Evolutionary conservation across 306 rosid genomes (phyloP).

Genomic region (Lablab purpureus): DNA sequence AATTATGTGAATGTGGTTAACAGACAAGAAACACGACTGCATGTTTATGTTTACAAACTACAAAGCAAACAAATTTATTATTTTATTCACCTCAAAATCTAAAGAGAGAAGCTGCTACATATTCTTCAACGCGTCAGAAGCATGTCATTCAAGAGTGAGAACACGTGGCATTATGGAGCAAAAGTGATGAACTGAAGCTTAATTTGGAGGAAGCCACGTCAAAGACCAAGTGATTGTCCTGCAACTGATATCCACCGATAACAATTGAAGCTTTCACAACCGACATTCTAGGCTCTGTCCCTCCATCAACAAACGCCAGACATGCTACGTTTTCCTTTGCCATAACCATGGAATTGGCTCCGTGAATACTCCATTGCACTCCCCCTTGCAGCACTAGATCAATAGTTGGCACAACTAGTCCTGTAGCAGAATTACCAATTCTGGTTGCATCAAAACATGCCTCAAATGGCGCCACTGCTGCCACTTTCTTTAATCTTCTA

Average conservation of each 20-base stretch:
- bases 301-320: conserved; percentile 47
- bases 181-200: conserved; percentile 36
- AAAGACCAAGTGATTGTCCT: conserved; percentile 39
- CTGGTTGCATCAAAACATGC: conserved; percentile 46
- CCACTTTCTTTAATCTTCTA: conserved; percentile 41
- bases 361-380: conserved; percentile 42
- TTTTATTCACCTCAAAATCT: neutral
- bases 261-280: conserved; percentile 36
- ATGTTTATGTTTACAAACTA: too few relatives aligned
- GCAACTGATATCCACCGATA: conserved; percentile 41
- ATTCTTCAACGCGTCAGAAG: neutral
- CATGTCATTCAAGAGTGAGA: conserved; percentile 15
- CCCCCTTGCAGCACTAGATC: conserved; percentile 42
- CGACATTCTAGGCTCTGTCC: conserved; percentile 32
- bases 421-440: neutral
- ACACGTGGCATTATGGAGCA: conserved; percentile 26
- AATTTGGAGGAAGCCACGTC: conserved; percentile 35
- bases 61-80: neutral
- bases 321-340: conserved; percentile 43
- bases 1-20: too few relatives aligned
- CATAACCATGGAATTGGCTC: conserved; percentile 46
- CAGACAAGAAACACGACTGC: too few relatives aligned
- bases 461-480: conserved; percentile 45
- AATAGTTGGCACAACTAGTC: conserved; percentile 41
- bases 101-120: neutral